Evolutionary conservation across 495 filamentous ascomycete species (phyloP), one percentile per base, ranked within the genome.

Genomic region (Xanthoparmelia taractica): DNA sequence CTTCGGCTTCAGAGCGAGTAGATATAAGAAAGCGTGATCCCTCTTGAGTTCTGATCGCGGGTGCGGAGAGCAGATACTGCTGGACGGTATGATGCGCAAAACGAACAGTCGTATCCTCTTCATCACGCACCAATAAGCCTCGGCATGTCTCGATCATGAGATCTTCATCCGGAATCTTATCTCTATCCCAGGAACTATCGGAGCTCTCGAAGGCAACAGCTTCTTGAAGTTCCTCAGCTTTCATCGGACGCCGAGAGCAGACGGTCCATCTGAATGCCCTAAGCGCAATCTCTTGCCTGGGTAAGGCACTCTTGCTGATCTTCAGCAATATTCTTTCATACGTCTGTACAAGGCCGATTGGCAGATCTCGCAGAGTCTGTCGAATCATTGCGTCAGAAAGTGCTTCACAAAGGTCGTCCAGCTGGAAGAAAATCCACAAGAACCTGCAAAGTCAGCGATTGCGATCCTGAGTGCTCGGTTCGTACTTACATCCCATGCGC

Each of bases 41-140:
- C 20, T 20, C 23, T 29, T 12, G 12, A 4, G 40, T 18, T 23
- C 7, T 47, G n/a, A 47, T 23, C n/a, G 8, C n/a, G 2, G 20
- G 43, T 47, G 43, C 43, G 10, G 57, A 45, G 34, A 55, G 65
- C 36, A 75, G 66, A 65, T 65, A 74, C 63, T 71, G 66, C 27
- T 64, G 69, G 6, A 73, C 67, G 29, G 74, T 74, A 15, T 72
- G 58, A 66, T 76, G 74, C 40, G 71, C 73, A 45, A 75, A 74
- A 25, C 73, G 73, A 29, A 73, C 70, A 43, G 58, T 67, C 40
- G 69, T 65, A 48, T 60, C 48, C 12, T 66, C 58, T 56, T 52
- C 60, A 63, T 75, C 72, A 15, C 68, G 27, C n/a, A 73, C 66
- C 25, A 75, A 65, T n/a, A 77, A 66, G 57, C 73, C 74, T 38